phyloP scores from a whole-genome alignment of 176 grass and related monocot genomes.

The Thinopyrum elongatum region DNA sequence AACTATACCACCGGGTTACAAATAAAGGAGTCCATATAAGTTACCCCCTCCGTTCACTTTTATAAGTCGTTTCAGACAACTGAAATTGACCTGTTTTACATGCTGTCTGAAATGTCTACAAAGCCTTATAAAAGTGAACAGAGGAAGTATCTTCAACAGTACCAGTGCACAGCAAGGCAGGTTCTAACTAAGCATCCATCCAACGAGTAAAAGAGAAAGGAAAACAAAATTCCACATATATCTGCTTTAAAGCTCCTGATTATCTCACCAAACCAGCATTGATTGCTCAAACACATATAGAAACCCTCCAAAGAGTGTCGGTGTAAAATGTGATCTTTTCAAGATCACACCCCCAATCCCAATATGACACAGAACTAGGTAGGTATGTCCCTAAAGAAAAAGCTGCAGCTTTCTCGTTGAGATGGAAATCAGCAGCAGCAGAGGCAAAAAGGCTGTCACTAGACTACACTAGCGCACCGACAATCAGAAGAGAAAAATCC shows the following conservation, averaged over 20 bases:
- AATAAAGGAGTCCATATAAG: background rate
- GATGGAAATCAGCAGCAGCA: background rate
- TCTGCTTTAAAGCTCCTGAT: background rate
- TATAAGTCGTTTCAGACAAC: no score
- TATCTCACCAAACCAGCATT: constrained; percentile 23
- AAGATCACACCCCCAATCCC: background rate
- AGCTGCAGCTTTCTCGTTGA: background rate
- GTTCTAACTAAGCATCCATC: background rate
- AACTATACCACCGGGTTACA: background rate
- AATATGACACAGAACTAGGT: constrained; percentile 1
- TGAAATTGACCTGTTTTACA: no score
- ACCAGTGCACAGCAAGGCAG: background rate
- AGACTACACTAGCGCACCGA: background rate
- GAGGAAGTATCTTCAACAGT: background rate
- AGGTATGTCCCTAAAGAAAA: constrained; percentile 1
- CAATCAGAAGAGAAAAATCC: background rate
- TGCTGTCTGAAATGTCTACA: no score
- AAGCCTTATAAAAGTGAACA: no score
- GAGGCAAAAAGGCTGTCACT: background rate
- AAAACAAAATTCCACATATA: background rate
- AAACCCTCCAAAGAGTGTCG: background rate
- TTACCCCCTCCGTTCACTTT: no score
- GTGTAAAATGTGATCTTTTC: background rate
- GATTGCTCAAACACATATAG: background rate
- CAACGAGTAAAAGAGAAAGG: background rate